Percentiles rank a stretch among this genome's conserved stretches.
Evolutionary conservation across 2,329 filamentous ascomycete genomes (phyloP).

Genomic region (Colletotrichum cereale): DNA sequence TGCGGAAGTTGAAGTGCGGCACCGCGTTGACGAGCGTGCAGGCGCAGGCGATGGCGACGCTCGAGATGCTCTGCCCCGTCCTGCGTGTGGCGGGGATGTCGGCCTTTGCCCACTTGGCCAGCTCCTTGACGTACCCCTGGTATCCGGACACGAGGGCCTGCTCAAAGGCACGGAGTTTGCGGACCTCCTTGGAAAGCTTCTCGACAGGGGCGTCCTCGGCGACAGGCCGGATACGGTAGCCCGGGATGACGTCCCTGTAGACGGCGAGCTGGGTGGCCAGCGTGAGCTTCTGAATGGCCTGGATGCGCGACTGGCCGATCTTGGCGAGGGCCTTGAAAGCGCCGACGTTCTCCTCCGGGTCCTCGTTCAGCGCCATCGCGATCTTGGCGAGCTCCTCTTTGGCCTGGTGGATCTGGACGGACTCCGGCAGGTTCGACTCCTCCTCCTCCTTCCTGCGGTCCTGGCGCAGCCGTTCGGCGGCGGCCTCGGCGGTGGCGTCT

Average conservation of each 20-base stretch:
- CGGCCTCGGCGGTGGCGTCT: slow-evolving; percentile 63
- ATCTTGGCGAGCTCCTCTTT: slow-evolving; percentile 94
- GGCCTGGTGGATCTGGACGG: slow-evolving; percentile 84
- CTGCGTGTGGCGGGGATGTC: slow-evolving; percentile 55
- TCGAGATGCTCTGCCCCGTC: slow-evolving; percentile 68
- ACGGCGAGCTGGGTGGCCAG: slow-evolving; percentile 89
- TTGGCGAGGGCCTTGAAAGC: slow-evolving; percentile 83
- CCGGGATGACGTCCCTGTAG: slow-evolving; percentile 96
- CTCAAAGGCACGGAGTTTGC: slow-evolving; percentile 85
- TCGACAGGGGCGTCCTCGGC: slow-evolving; percentile 79
- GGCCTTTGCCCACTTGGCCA: slow-evolving; percentile 75
- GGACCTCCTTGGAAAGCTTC: slow-evolving; percentile 93
- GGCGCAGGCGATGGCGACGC: slow-evolving; percentile 85
- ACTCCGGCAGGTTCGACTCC: slow-evolving; percentile 76
- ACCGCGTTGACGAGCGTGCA: slow-evolving; percentile 85
- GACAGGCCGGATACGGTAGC: slow-evolving; percentile 90
- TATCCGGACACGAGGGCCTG: slow-evolving; percentile 89
- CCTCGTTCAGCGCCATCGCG: slow-evolving; percentile 85
- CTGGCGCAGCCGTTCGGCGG: slow-evolving; percentile 52
- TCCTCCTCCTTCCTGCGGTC: slow-evolving; percentile 55
- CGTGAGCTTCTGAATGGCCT: slow-evolving; percentile 85
- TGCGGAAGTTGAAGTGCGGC: slow-evolving; percentile 97
- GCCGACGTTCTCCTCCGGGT: slow-evolving; percentile 89
- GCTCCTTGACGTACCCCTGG: slow-evolving; percentile 83
- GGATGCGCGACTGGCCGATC: slow-evolving; percentile 76